Evolutionary conservation across 148 eudicot genomes (phyloP), one percentile per base, ranked within the genome.

Genomic region (Nyssa sinensis): DNA sequence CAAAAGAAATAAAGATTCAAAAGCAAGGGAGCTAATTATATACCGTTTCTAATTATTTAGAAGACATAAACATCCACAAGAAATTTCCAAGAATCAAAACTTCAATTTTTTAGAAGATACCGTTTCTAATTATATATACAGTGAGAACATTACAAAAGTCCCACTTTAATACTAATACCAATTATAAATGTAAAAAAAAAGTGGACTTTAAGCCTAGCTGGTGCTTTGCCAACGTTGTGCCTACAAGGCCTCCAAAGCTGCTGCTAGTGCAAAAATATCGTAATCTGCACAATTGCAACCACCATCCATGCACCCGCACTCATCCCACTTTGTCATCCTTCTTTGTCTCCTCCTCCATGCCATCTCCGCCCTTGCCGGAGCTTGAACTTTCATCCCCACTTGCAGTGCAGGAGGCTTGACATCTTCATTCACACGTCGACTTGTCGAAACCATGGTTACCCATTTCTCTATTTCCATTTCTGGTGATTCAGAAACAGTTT

Each of bases 301-400:
- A 75, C 77, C 87, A 74, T 70, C 81, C 73, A 62, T 79, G 64
- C 86, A 89, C 13, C 81, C 83, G 55, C 91, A 88, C 66, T 72
- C 84, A 24, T 81, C 82, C 11, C 60, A 21, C 34, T 39, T 49
- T 10, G 19, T 64, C 44, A 31, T 12, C 23, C 78, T 69, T 67
- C 74, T 71, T 0, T 58, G 34, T 33, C 68, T 66, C 58, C 68
- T 62, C 70, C 55, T 69, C 78, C 30, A 71, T 71, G 28, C 80
- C 47, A 51, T 62, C 51, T 16, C 53, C 21, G 66, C 33, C 21
- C 1, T 60, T 1, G 37, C 65, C 19, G 78, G 62, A 5, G 47
- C 60, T 63, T 11, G 69, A 62, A 82, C 77, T 64, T 86, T 85
- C 66, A 84, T 71, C 8, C 68, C 84, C 14, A 91, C 64, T 35